Conservation (phyloP, 805 yeast species). For the Sungouiozyma ichnusensis region DNA sequence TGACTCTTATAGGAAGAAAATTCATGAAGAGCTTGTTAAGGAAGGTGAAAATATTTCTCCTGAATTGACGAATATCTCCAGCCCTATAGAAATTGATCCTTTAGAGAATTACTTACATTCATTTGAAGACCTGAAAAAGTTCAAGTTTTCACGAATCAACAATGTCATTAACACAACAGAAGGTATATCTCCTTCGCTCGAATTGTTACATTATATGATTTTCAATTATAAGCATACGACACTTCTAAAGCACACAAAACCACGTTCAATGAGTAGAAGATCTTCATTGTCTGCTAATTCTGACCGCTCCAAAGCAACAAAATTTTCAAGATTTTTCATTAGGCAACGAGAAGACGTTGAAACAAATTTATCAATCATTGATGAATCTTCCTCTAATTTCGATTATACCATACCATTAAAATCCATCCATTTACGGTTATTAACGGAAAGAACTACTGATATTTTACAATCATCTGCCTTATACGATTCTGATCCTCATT, state of each 20-base stretch:
- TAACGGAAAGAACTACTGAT: slow-evolving; percentile 62
- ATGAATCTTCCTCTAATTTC: slow-evolving; percentile 17
- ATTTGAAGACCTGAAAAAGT: slow-evolving; percentile 14
- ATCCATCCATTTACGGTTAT: slow-evolving; percentile 39
- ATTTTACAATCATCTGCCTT: slow-evolving; percentile 51
- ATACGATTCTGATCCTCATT: slow-evolving; percentile 19
- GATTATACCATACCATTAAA: slow-evolving; percentile 15
- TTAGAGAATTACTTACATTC: slow-evolving; percentile 4
- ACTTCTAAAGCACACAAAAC: neutral
- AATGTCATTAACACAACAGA: slow-evolving; percentile 23
- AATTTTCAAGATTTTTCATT: slow-evolving; percentile 10
- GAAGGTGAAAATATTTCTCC: slow-evolving; percentile 3
- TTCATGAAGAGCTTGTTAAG: slow-evolving; percentile 25
- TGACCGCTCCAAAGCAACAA: slow-evolving; percentile 11
- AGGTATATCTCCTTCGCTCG: slow-evolving; percentile 22
- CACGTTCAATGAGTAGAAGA: slow-evolving; percentile 8
- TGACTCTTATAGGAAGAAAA: slow-evolving; percentile 43
- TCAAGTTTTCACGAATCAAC: slow-evolving; percentile 12
- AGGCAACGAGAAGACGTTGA: slow-evolving; percentile 14
- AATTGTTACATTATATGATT: slow-evolving; percentile 20
- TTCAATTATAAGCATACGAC: slow-evolving; percentile 4
- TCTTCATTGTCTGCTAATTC: slow-evolving; percentile 15
- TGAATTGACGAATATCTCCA: neutral
- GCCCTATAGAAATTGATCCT: neutral
- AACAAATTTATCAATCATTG: slow-evolving; percentile 11